Percentiles rank a stretch among this genome's conserved stretches.
Conservation (phyloP, 768 basidiomycete genomes). For the Serendipita sp. region DNA sequence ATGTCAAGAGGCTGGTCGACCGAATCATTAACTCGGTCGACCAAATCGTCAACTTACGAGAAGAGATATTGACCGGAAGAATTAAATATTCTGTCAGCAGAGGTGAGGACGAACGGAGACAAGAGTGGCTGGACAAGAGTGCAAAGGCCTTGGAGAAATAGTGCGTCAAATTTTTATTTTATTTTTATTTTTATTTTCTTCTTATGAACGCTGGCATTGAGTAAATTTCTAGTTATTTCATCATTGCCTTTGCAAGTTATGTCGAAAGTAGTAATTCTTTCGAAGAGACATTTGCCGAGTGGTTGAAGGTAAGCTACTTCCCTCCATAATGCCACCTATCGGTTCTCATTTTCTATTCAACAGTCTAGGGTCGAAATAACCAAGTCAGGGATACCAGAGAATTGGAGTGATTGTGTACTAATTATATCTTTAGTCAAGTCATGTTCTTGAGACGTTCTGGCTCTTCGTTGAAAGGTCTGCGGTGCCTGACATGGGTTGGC, state of each 20-base stretch:
- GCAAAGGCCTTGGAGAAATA: slow-evolving; percentile 76
- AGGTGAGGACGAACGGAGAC: slow-evolving; percentile 43
- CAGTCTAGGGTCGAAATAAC: slow-evolving; percentile 78
- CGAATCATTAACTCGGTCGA: slow-evolving; percentile 80
- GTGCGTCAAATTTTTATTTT: slow-evolving; percentile 37
- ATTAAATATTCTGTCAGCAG: slow-evolving; percentile 74
- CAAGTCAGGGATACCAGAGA: slow-evolving; percentile 46
- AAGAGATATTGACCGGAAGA: slow-evolving; percentile 71
- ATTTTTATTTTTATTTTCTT: too few relatives aligned
- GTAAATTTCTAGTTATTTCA: slow-evolving; percentile 59
- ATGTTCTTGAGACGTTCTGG: slow-evolving; percentile 61
- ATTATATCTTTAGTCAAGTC: slow-evolving; percentile 46
- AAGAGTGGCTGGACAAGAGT: slow-evolving; percentile 46
- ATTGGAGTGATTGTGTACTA: background rate
- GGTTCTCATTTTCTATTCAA: background rate
- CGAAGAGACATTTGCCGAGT: slow-evolving; percentile 60
- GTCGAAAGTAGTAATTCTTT: slow-evolving; percentile 47
- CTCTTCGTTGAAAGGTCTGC: background rate
- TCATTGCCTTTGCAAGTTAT: slow-evolving; percentile 85
- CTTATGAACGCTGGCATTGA: background rate
- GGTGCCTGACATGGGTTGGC: background rate
- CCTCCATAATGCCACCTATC: background rate
- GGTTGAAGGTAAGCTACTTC: slow-evolving; percentile 56
- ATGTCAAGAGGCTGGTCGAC: slow-evolving; percentile 76
- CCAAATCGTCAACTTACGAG: slow-evolving; percentile 81